Evolutionary conservation across 106 monocot genomes (phyloP).

Genomic region (Dendrobium chrysotoxum): DNA sequence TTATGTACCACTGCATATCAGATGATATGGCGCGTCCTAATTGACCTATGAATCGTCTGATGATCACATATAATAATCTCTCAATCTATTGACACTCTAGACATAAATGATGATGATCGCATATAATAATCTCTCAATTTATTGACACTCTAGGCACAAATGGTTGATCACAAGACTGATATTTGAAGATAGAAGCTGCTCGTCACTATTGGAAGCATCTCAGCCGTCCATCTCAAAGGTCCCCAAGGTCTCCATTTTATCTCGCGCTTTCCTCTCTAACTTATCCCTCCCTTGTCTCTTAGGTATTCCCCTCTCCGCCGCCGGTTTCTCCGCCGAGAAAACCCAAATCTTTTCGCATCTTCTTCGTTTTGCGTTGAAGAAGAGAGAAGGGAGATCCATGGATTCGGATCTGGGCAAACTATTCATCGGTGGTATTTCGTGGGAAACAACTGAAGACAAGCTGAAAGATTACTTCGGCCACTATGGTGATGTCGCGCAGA

Average conservation of each 20-base stretch:
- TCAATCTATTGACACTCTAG: too few species aligned
- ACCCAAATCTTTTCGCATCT: background rate
- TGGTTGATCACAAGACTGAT: too few species aligned
- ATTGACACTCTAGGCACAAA: too few species aligned
- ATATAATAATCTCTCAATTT: too few species aligned
- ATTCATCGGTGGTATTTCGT: conserved; percentile 36
- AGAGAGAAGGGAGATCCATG: conserved; percentile 2
- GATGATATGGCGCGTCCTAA: too few species aligned
- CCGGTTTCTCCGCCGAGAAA: background rate
- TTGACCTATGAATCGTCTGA: too few species aligned
- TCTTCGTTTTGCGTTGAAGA: background rate
- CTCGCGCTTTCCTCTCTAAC: background rate
- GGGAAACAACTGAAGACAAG: conserved; percentile 32
- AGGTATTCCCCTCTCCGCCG: background rate
- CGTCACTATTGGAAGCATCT: background rate
- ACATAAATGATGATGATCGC: too few species aligned
- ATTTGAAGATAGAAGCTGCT: background rate
- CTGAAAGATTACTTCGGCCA: conserved; percentile 29
- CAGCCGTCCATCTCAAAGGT: background rate
- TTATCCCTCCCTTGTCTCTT: background rate
- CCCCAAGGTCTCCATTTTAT: too few species aligned
- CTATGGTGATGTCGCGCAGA: conserved; percentile 26
- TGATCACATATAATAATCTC: too few species aligned
- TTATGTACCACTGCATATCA: too few species aligned
- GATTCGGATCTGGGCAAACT: conserved; percentile 31